Percentiles rank a stretch among this genome's conserved stretches.
These are phyloP conservation scores for Crithidia sp. DNA, from an alignment of 208 protist genomes.

Conservation along the genomic window DNA sequence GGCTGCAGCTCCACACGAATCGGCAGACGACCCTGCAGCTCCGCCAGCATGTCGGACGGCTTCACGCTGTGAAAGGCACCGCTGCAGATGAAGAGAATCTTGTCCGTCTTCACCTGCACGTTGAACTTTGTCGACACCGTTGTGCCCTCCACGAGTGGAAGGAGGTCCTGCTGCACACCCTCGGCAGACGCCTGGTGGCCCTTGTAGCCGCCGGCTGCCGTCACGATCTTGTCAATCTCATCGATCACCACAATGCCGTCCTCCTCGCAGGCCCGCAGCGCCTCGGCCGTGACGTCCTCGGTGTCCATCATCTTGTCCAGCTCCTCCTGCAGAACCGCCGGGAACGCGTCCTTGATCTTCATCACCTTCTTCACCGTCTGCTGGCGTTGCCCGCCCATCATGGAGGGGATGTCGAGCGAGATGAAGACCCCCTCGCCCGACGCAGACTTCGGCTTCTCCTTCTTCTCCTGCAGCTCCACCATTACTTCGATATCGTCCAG, in stretches of 20 bases:
- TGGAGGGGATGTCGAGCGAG: conserved; percentile 84
- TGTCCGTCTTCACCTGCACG: conserved; percentile 97
- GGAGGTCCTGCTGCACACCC: conserved; percentile 98
- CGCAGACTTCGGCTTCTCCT: conserved; percentile 86
- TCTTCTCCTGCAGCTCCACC: conserved; percentile 93
- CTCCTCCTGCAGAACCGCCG: conserved; percentile 92
- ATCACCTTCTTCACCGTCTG: conserved; percentile 92
- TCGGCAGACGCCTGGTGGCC: conserved; percentile 94
- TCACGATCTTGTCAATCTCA: conserved; percentile 99
- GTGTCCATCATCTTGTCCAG: conserved; percentile 95
- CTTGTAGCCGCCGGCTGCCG: conserved; percentile 84
- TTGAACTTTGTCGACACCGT: conserved; percentile 97
- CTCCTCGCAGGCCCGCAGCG: conserved; percentile 95
- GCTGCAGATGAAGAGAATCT: conserved; percentile 98
- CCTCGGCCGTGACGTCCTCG: conserved; percentile 92
- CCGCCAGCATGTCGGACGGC: conserved; percentile 94
- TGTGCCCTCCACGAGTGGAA: conserved; percentile 98
- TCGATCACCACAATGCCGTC: conserved; percentile 99
- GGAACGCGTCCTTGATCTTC: conserved; percentile 94
- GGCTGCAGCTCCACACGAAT: conserved; percentile 98
- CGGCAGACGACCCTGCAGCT: conserved; percentile 97
- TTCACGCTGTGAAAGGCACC: conserved; percentile 98
- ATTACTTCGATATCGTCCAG: conserved; percentile 94
- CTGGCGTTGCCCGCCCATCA: conserved; percentile 73
- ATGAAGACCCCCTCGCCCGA: conserved; percentile 86